phyloP scores from a whole-genome alignment of 106 monocot genomes.

The Agapanthus africanus region DNA sequence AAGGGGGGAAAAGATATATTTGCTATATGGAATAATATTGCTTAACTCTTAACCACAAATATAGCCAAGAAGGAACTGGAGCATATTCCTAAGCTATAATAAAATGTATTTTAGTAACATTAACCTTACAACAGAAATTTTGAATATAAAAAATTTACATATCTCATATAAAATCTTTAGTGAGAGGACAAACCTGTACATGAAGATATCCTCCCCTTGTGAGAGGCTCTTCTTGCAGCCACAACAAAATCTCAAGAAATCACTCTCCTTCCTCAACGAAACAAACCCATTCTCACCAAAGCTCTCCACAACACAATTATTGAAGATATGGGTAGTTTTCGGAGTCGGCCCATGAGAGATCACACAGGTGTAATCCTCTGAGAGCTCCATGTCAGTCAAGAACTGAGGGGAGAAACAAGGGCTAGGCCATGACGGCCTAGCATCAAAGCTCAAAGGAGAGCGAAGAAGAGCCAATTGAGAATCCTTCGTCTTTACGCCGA shows the following conservation, averaged over 20 bases:
- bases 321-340: conserved; percentile 59
- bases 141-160: background rate
- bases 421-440: no score
- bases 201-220: conserved; percentile 47
- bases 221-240: conserved; percentile 54
- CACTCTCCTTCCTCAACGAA: conserved; percentile 7
- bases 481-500: conserved; percentile 50
- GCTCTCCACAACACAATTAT: conserved; percentile 46
- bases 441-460: conserved; percentile 24
- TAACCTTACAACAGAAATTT: background rate
- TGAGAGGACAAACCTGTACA: conserved; percentile 39
- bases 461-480: conserved; percentile 36
- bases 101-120: background rate
- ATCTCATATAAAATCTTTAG: background rate
- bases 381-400: conserved; percentile 46
- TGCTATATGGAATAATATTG: no score
- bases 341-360: conserved; percentile 53
- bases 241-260: conserved; percentile 47
- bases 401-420: conserved; percentile 7
- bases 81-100: no score
- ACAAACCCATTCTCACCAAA: conserved; percentile 3
- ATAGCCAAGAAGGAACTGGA: no score
- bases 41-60: no score
- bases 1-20: no score
- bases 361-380: conserved; percentile 75